phyloP scores from a whole-genome alignment of 352 stramenopile genomes.

The Plasmopara viticola region DNA sequence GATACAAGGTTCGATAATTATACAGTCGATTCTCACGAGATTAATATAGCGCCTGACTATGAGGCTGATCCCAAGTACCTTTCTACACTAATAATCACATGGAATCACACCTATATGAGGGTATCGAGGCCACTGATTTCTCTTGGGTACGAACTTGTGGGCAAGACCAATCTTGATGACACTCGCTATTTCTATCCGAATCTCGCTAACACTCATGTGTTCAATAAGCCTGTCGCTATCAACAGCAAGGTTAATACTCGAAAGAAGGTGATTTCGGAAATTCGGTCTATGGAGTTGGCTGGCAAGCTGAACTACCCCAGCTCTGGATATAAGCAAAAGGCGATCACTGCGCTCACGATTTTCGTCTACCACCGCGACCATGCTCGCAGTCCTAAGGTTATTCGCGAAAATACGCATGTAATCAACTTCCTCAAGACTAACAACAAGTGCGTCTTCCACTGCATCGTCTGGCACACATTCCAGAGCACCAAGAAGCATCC shows the following conservation, averaged over 20 bases:
- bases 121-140: not conserved
- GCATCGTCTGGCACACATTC: not conserved
- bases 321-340: not conserved
- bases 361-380: not conserved
- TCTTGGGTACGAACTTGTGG: not conserved
- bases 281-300: not conserved
- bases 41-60: not conserved
- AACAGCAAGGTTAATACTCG: not conserved
- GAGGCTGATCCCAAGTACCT: not conserved
- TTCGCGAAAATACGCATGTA: not conserved
- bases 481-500: not conserved
- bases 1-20: no score
- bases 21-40: no score
- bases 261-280: not conserved
- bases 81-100: not conserved
- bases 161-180: not conserved
- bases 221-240: not conserved
- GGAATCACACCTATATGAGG: not conserved
- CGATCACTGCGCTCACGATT: not conserved
- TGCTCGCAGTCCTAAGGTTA: not conserved
- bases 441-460: not conserved
- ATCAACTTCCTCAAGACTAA: not conserved
- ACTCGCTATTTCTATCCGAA: not conserved
- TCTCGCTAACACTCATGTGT: not conserved
- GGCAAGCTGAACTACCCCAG: not conserved